Evolutionary conservation across 2,329 filamentous ascomycete species (phyloP).

Genomic region (Diplodia intermedia): DNA sequence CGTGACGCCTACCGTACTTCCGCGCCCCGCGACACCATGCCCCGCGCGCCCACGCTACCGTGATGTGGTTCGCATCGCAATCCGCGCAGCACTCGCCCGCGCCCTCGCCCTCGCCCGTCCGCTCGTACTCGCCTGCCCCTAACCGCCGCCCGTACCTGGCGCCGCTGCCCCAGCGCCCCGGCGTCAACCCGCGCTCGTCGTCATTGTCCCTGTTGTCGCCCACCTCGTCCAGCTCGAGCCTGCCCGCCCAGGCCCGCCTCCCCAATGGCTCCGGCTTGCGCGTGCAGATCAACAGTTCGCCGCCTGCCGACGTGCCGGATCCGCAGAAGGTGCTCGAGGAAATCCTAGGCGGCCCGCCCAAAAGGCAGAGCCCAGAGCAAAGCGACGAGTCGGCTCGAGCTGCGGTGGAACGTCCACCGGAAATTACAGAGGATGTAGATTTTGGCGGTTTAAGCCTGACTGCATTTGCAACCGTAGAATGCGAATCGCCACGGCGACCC

Average conservation of each 20-base stretch:
- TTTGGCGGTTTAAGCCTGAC: constrained; percentile 80
- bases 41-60: constrained; percentile 35
- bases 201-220: constrained; percentile 77
- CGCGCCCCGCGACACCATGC: constrained; percentile 24
- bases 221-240: constrained; percentile 77
- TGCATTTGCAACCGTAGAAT: constrained; percentile 64
- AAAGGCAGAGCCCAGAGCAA: constrained; percentile 32
- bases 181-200: constrained; percentile 73
- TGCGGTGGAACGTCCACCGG: constrained; percentile 52
- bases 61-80: constrained; percentile 83
- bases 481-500: constrained; percentile 42
- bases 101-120: constrained; percentile 60
- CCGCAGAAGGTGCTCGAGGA: constrained; percentile 72
- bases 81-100: constrained; percentile 61
- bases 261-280: constrained; percentile 73
- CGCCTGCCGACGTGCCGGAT: constrained; percentile 66
- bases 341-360: constrained; percentile 59
- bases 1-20: constrained; percentile 19
- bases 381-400: constrained; percentile 35
- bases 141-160: constrained; percentile 71
- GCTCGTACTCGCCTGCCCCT: constrained; percentile 74
- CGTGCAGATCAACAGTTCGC: constrained; percentile 59
- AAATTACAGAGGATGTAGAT: constrained; percentile 71
- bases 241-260: constrained; percentile 69
- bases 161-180: constrained; percentile 72